These are phyloP conservation scores for Psilocybe sp. DNA, from an alignment of 768 basidiomycete genomes.

Conservation along the genomic window DNA sequence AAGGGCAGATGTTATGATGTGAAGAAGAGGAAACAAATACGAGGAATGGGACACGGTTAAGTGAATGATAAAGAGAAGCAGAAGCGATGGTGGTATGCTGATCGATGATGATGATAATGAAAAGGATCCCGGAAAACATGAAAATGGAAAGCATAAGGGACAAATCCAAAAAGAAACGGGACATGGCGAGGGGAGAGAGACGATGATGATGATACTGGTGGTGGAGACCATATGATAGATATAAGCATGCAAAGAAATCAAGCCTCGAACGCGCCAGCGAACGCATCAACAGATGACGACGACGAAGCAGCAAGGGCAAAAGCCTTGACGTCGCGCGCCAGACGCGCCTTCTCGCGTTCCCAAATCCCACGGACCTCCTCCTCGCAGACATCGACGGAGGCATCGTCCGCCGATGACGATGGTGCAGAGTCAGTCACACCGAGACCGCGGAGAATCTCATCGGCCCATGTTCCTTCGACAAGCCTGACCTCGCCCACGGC, in stretches of 20 bases:
- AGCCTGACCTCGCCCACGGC: constrained; percentile 52
- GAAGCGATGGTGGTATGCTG: no score
- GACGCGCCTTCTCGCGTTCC: constrained; percentile 45
- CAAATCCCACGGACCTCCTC: constrained; percentile 37
- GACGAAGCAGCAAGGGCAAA: constrained; percentile 12
- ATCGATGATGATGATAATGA: no score
- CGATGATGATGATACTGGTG: no score
- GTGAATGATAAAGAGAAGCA: no score
- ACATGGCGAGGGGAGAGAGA: no score
- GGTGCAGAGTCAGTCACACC: constrained; percentile 39
- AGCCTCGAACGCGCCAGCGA: constrained; percentile 45
- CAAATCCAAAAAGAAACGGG: no score
- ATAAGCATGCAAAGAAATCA: constrained; percentile 18
- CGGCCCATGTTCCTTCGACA: constrained; percentile 58
- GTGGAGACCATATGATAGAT: no score
- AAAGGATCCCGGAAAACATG: no score
- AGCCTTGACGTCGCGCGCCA: constrained; percentile 42
- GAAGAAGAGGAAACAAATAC: no score
- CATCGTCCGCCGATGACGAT: constrained; percentile 14
- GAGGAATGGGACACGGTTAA: no score
- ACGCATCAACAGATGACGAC: constrained; percentile 21
- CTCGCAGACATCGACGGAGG: constrained; percentile 22
- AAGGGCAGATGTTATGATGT: no score
- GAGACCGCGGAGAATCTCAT: constrained; percentile 70
- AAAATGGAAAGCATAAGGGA: no score